Evolutionary conservation across 192 early-diverging fungal genomes (phyloP).

Genomic region (Gamsiella multidivaricata): DNA sequence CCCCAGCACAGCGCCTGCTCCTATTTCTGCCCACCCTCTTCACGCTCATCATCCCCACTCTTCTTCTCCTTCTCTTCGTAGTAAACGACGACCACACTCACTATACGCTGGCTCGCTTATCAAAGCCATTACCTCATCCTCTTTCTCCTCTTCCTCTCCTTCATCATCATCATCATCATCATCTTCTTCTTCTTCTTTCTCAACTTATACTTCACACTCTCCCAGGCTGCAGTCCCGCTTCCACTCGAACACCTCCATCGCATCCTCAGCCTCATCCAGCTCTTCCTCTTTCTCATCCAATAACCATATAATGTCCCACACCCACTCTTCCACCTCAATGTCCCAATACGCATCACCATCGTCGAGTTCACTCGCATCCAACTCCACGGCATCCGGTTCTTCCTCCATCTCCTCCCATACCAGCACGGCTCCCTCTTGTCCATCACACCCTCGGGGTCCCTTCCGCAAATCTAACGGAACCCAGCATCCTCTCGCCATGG

Average conservation of each 20-base stretch:
- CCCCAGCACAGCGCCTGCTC: conserved; percentile 5
- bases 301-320: neutral
- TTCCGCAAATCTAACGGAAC: conserved; percentile 5
- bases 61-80: conserved; percentile 1
- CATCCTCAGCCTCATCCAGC: neutral
- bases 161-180: neutral
- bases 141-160: neutral
- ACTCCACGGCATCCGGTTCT: conserved; percentile 7
- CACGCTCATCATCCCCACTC: neutral
- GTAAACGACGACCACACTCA: conserved; percentile 1
- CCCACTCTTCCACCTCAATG: conserved; percentile 27
- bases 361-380: conserved; percentile 17
- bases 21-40: conserved; percentile 2
- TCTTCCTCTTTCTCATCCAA: neutral
- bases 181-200: neutral
- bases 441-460: conserved; percentile 8
- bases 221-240: neutral
- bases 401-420: neutral
- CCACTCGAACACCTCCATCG: neutral
- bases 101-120: neutral
- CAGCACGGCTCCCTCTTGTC: neutral
- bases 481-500: conserved; percentile 34
- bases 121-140: neutral
- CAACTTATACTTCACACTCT: neutral
- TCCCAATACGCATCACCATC: conserved; percentile 17